Evolutionary conservation across 495 filamentous ascomycete species (phyloP).

Genomic region (Penicillium desertorum): DNA sequence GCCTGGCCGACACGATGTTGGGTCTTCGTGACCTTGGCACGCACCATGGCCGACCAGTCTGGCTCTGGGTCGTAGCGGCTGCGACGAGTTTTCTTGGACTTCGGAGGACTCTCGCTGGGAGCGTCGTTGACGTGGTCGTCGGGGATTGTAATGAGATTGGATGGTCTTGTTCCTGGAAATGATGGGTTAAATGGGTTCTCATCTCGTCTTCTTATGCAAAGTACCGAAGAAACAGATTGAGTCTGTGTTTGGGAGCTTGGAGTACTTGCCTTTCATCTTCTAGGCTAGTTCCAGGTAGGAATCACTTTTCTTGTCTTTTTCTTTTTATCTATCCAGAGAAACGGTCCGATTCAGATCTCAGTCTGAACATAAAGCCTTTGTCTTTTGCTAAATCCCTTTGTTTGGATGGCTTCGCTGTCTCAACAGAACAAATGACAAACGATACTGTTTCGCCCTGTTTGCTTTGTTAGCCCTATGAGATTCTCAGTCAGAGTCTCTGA

Average conservation of each 20-base stretch:
- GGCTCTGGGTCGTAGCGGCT: constrained; percentile 14
- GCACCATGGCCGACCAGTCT: constrained; percentile 14
- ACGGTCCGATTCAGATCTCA: not conserved
- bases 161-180: not conserved
- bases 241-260: not conserved
- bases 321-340: not conserved
- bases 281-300: not conserved
- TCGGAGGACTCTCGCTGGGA: not conserved
- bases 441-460: not conserved
- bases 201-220: constrained; percentile 10
- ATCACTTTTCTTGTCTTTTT: not conserved
- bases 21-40: not conserved
- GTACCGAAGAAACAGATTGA: not conserved
- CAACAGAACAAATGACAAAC: not conserved
- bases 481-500: not conserved
- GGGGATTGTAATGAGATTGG: not conserved
- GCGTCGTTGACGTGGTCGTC: not conserved
- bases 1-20: constrained; percentile 58
- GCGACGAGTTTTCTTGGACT: constrained; percentile 11
- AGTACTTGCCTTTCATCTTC: not conserved
- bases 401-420: constrained; percentile 1
- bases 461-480: not conserved
- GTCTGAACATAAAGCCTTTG: not conserved
- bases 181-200: not conserved
- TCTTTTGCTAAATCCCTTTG: not conserved